Base-by-base conservation (phyloP, 495 filamentous ascomycete genomes). In the Parachaetomium inaequale region DNA sequence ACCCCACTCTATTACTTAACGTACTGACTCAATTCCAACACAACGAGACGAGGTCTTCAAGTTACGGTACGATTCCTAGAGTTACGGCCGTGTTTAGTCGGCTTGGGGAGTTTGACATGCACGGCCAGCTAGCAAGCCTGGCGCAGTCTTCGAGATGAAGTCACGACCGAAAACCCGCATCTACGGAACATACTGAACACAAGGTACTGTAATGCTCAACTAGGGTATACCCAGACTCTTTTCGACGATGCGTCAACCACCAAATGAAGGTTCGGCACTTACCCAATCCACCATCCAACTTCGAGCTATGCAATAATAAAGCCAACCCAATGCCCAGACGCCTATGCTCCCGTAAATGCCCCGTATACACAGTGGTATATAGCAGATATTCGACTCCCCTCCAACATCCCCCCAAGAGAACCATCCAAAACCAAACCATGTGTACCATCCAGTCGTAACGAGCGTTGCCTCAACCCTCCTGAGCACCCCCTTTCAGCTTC, bases 401-500 rank as follows among this genome's bases (percentile, higher is more conserved):
- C n/a, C n/a, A n/a, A n/a, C 14, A 40, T 40, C 36, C 23, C 23
- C 45, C 17, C 3, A 7, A n/a, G 5, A 5, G 8, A 43, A 11
- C 31, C 15, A 21, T n/a, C 14, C 23, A 31, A 23, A 26, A 11
- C 34, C 15, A 46, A 19, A 8, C 11, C 1, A 49, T 32, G 40
- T 50, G 32, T 36, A 28, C 21, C 52, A 45, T 42, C 43, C 36
- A 55, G 21, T 62, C 59, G 29, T 55, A 55, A 50, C 26, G 10
- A 19, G 2, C 6, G 14, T 7, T 1, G 3, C 8, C 19, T 55
- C 34, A 50, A 49, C 19, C 12, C 4, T 42, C 17, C 17, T n/a
- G 12, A 21, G 11, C 40, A 21, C 8, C 31, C 4, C n/a, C 40
- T n/a, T 10, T 10, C 2, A n/a, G 8, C 63, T 52, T 56, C 47